Base-by-base conservation (phyloP, 2,329 filamentous ascomycete genomes). In the Fusarium temperatum region DNA sequence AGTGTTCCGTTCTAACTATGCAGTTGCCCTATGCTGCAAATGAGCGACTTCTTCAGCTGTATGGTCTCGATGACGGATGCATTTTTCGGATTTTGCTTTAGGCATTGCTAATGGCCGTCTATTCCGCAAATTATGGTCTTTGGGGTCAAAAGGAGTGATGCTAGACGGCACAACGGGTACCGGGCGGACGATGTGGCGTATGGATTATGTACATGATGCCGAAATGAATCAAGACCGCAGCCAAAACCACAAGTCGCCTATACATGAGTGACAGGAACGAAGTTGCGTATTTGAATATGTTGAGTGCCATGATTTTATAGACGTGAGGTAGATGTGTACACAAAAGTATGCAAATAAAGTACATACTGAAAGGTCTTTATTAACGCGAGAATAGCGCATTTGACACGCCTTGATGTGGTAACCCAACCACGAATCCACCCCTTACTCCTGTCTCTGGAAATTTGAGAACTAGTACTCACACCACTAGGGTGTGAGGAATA, bases 181-280 rank as follows among this genome's bases (percentile, higher is more conserved):
- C 69, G 55, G 60, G 67, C 71, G 73, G 75, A 74, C 77, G 72
- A 76, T 70, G 58, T 77, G 68, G 75, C 73, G 77, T 72, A 76
- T 70, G 74, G 75, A 60, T 68, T 72, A 74, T 78, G 76, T 79
- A 79, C 66, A 75, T 77, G 73, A 79, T 77, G 75, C 74, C 76
- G 72, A 74, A 79, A 78, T 77, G 77, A 70, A 76, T 66, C 63
- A 76, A 79, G 60, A 75, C 68, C 74, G 74, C 63, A 73, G 48
- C 63, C 26, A 36, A 54, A 42, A 41, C 26, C 24, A 48, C 32
- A 58, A 42, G 38, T 22, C 50, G 47, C 38, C 17, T 28, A 35
- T 47, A 13, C 20, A 30, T 14, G 30, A 20, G 56, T 42, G 39
- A 68, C 36, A 32, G 20, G 9, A 63, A 26, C 18, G 20, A 24